These are phyloP conservation scores for Sporothrix pallida DNA, from an alignment of 2,329 filamentous ascomycete species.

Conservation along the genomic window DNA sequence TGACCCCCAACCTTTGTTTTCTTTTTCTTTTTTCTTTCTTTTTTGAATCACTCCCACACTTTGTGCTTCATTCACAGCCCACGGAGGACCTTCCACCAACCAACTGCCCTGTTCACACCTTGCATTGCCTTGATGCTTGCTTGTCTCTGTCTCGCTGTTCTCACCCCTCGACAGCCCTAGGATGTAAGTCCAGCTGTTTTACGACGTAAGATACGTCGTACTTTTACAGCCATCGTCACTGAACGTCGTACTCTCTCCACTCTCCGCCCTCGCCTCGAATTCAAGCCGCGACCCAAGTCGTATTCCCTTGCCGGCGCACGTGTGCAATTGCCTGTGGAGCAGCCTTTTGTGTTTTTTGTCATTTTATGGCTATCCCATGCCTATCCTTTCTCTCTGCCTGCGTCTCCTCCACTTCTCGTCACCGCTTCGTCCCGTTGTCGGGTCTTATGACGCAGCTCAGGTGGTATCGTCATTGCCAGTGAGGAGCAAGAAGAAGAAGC, in stretches of 20 bases:
- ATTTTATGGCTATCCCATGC: not conserved
- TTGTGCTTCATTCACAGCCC: no score
- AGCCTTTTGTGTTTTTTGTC: not conserved
- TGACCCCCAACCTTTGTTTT: slow-evolving; percentile 26
- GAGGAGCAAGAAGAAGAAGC: not conserved
- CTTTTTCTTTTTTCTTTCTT: not conserved
- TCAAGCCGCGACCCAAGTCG: not conserved
- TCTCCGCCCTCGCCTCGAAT: not conserved
- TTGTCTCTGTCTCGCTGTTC: no score
- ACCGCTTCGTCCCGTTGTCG: not conserved
- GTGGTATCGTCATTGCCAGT: not conserved
- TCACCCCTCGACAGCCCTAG: not conserved
- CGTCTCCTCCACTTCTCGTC: not conserved
- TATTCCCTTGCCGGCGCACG: not conserved
- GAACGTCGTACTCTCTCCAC: no score
- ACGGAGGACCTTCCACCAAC: not conserved
- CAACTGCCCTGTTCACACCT: not conserved
- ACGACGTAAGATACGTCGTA: no score
- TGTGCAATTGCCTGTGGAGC: slow-evolving; percentile 8
- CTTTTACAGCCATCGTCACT: no score
- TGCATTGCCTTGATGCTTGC: not conserved
- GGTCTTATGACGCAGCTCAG: slow-evolving; percentile 22
- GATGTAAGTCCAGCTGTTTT: no score
- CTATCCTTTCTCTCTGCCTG: not conserved
- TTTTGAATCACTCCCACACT: no score